These are phyloP conservation scores for Ogataea paraovalis DNA, from an alignment of 805 yeast genomes.

Conservation along the genomic window DNA sequence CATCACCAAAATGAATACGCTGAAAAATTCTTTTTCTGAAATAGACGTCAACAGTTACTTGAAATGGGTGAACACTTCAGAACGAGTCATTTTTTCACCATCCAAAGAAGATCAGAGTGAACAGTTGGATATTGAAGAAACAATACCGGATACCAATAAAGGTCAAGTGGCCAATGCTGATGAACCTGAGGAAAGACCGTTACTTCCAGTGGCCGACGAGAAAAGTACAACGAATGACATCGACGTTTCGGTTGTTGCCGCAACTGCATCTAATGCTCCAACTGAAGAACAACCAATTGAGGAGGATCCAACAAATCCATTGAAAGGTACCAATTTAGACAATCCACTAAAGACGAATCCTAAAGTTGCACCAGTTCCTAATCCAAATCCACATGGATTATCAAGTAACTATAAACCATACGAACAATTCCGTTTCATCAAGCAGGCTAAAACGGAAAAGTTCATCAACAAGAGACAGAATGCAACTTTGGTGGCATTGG, in stretches of 20 bases:
- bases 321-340: conserved; percentile 16
- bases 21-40: neutral
- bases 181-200: neutral
- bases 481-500: conserved; percentile 56
- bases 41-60: conserved; percentile 3
- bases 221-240: neutral
- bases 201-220: neutral
- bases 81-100: neutral
- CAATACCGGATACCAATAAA: neutral
- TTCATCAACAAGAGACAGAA: conserved; percentile 35
- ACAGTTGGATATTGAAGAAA: no score
- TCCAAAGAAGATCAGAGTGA: no score
- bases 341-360: conserved; percentile 19
- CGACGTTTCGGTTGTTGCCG: neutral
- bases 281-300: neutral
- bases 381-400: conserved; percentile 18
- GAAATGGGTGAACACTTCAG: neutral
- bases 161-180: neutral
- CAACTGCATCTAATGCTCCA: neutral
- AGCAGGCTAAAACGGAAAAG: conserved; percentile 9
- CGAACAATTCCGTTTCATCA: conserved; percentile 22
- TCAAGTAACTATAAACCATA: conserved; percentile 19
- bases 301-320: neutral
- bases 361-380: conserved; percentile 22
- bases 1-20: neutral